Percentiles rank a stretch among this genome's conserved stretches.
Conservation (phyloP, 2,329 filamentous ascomycete species). For the Aspergillus tamarii region DNA sequence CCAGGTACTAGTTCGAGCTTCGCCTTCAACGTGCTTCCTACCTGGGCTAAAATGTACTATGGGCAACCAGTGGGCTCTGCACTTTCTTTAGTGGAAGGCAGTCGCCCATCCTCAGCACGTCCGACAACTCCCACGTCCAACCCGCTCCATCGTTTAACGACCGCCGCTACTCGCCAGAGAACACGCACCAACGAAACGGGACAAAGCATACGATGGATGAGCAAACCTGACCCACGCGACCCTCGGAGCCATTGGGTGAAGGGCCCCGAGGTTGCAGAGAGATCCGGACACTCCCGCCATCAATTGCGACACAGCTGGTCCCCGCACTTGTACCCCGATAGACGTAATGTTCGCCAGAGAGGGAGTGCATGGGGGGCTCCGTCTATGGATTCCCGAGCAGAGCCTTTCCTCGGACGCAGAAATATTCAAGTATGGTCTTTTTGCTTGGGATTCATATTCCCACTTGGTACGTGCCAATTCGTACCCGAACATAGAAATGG, state of each 20-base stretch:
- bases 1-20: slow-evolving; percentile 51
- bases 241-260: slow-evolving; percentile 49
- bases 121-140: slow-evolving; percentile 36
- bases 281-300: slow-evolving; percentile 37
- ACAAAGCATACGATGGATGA: slow-evolving; percentile 15
- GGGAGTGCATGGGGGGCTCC: slow-evolving; percentile 74
- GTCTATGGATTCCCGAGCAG: slow-evolving; percentile 67
- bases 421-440: slow-evolving; percentile 78
- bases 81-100: slow-evolving; percentile 44
- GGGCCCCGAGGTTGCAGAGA: slow-evolving; percentile 30
- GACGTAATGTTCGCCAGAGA: slow-evolving; percentile 56
- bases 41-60: slow-evolving; percentile 68
- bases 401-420: slow-evolving; percentile 64
- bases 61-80: slow-evolving; percentile 56
- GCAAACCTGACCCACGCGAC: slow-evolving; percentile 38
- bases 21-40: slow-evolving; percentile 47
- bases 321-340: slow-evolving; percentile 70
- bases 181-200: slow-evolving; percentile 27
- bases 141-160: slow-evolving; percentile 34
- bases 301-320: slow-evolving; percentile 69
- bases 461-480: slow-evolving; percentile 60
- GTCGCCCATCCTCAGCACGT: slow-evolving; percentile 33
- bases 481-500: too few species aligned
- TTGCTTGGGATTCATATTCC: slow-evolving; percentile 75
- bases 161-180: slow-evolving; percentile 35